Base-by-base conservation (phyloP, 2,329 filamentous ascomycete species). In the Graphilbum fragrans region DNA sequence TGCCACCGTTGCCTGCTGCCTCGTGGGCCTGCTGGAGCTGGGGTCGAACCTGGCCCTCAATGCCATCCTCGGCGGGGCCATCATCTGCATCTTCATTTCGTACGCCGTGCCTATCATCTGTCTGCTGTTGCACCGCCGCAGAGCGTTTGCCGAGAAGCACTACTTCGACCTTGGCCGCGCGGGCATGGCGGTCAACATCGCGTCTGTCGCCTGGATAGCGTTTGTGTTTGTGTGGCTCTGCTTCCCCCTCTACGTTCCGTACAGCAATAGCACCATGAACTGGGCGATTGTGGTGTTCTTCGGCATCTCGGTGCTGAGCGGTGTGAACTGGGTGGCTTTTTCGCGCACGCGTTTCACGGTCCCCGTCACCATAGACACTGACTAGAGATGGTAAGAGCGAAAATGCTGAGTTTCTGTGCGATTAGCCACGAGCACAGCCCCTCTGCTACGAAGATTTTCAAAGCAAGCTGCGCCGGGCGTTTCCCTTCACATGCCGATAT, bases 31-130 rank as follows among this genome's bases (percentile, higher is more conserved):
- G 31, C 35, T 45, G 3, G 32, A 41, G 20, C 27, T 41, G 9
- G 39, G 31, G 8, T 36, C 39, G n/a, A 33, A 8, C 32, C 17
- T 23, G 5, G 43, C 37, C 17, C 36, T 45, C n/a, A 41, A 41
- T 16, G 39, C 39, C 14, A 39, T 45, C n/a, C 33, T 41, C 19
- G 39, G 43, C 32, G 36, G 19, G n/a, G 33, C n/a, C 34, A 37
- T 36, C 23, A 18, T 45, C 23, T 38, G 20, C 36, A 14, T 41
- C 25, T 39, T 35, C 34, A 27, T 37, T 10, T 41, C 39, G 2
- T 45, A 45, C 36, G 36, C 39, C 17, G n/a, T 45, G 5, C 36
- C 39, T 16, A 32, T 45, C 12, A 5, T 8, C 17, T 35, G 19
- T 14, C 17, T n/a, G 2, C n/a, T 41, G 32, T 17, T 41, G 3